Percentiles rank a stretch among this genome's conserved stretches.
Evolutionary conservation across 805 yeast genomes (phyloP).

Genomic region (Saturnispora gosingensis): DNA sequence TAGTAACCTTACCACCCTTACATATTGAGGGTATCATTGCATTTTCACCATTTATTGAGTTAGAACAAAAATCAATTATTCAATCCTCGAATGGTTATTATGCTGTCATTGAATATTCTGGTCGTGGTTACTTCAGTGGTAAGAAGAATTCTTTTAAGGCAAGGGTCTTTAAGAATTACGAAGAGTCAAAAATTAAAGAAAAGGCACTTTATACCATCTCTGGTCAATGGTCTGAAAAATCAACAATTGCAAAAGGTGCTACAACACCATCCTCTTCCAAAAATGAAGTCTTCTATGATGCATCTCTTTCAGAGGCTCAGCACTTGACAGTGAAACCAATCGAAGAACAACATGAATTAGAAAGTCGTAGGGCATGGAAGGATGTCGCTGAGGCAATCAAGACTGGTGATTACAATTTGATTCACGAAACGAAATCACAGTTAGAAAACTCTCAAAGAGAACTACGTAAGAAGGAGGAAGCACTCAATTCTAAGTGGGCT

Average conservation of each 20-base stretch:
- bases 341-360: constrained; percentile 70
- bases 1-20: constrained; percentile 85
- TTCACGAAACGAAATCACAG: constrained; percentile 63
- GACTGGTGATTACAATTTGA: constrained; percentile 63
- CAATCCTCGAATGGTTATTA: constrained; percentile 73
- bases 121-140: constrained; percentile 93
- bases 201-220: constrained; percentile 67
- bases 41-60: constrained; percentile 90
- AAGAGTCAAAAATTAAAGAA: constrained; percentile 39
- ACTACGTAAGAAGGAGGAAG: constrained; percentile 63
- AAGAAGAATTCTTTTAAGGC: constrained; percentile 91
- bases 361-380: constrained; percentile 82
- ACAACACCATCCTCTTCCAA: constrained; percentile 34
- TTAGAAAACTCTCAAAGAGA: constrained; percentile 84
- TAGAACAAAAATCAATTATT: constrained; percentile 81
- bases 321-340: constrained; percentile 69
- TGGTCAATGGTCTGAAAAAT: constrained; percentile 90
- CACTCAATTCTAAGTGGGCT: constrained; percentile 58
- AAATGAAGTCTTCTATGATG: constrained; percentile 55
- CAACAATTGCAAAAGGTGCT: constrained; percentile 53
- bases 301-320: constrained; percentile 40
- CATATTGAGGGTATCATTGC: constrained; percentile 90
- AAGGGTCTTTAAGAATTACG: constrained; percentile 51
- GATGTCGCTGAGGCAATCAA: constrained; percentile 83
- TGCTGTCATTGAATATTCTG: constrained; percentile 69